A percentile compares a stretch with the other conserved stretches of the same genome.
These are phyloP conservation scores for Coemansia aciculifera DNA, from an alignment of 192 early-diverging fungal species.

Conservation along the genomic window DNA sequence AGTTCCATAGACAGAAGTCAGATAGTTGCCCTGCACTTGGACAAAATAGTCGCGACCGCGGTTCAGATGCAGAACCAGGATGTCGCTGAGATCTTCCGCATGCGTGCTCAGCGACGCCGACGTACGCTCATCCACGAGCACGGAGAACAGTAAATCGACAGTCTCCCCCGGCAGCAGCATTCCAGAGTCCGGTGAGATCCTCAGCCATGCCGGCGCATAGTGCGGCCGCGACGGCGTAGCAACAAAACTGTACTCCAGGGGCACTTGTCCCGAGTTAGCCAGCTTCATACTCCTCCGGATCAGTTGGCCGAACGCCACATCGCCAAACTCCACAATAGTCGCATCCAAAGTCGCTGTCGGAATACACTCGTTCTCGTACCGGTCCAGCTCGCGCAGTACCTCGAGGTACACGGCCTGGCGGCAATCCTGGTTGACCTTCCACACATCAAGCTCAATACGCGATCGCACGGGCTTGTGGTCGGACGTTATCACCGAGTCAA, in stretches of 20 bases:
- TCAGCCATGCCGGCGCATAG: conserved; percentile 73
- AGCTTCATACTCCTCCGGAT: conserved; percentile 60
- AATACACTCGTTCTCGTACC: conserved; percentile 77
- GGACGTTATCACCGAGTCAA: conserved; percentile 18
- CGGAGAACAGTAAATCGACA: conserved; percentile 26
- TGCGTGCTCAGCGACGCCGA: conserved; percentile 58
- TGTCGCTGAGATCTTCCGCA: conserved; percentile 35
- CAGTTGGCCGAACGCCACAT: conserved; percentile 58
- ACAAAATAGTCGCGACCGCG: conserved; percentile 87
- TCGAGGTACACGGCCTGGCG: conserved; percentile 60
- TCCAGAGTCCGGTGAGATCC: conserved; percentile 63
- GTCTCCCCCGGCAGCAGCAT: conserved; percentile 71
- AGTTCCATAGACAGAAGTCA: conserved; percentile 74
- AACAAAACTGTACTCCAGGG: conserved; percentile 72
- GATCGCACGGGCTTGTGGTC: conserved; percentile 95
- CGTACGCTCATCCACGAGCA: conserved; percentile 58
- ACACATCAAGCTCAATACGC: conserved; percentile 65
- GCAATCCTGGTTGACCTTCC: conserved; percentile 59
- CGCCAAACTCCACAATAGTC: conserved; percentile 71
- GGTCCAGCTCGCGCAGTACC: conserved; percentile 74
- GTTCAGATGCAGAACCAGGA: conserved; percentile 76
- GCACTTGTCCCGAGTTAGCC: conserved; percentile 74
- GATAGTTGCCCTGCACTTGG: conserved; percentile 67
- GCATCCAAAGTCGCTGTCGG: conserved; percentile 63
- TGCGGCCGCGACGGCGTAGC: conserved; percentile 63